Conservation (phyloP, 345 rosid species). For the Hypericum perforatum region DNA sequence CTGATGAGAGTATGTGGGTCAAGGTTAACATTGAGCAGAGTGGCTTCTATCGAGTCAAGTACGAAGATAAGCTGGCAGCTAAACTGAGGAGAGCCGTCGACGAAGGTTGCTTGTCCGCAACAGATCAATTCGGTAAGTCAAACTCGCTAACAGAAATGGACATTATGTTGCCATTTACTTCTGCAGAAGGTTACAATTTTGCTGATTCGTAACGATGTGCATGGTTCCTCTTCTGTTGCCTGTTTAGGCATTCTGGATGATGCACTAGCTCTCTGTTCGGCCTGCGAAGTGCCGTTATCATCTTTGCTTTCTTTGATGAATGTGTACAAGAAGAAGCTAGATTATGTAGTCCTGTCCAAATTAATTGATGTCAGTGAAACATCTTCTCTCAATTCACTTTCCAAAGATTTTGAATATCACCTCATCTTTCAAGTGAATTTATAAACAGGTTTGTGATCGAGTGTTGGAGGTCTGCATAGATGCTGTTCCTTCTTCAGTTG, state of each 20-base stretch:
- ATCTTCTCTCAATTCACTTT: not conserved
- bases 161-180: too few relatives aligned
- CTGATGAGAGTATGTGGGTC: constrained; percentile 20
- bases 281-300: constrained; percentile 21
- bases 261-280: constrained; percentile 24
- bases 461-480: constrained; percentile 19
- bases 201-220: too few relatives aligned
- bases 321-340: constrained; percentile 22
- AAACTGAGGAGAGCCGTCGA: constrained; percentile 24
- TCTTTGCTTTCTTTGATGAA: constrained; percentile 25
- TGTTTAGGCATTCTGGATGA: constrained; percentile 33
- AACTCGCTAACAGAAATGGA: not conserved
- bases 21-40: constrained; percentile 34
- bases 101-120: constrained; percentile 18
- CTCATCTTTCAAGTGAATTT: not conserved
- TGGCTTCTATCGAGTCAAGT: constrained; percentile 35
- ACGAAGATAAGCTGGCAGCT: constrained; percentile 28
- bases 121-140: constrained; percentile 27
- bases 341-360: constrained; percentile 19
- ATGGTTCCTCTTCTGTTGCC: not conserved
- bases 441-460: constrained; percentile 19
- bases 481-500: constrained; percentile 21
- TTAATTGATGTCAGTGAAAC: constrained; percentile 20
- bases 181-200: too few relatives aligned
- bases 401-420: not conserved